Conservation (phyloP, 805 yeast genomes). For the Saccharomyces kudriavzevii region DNA sequence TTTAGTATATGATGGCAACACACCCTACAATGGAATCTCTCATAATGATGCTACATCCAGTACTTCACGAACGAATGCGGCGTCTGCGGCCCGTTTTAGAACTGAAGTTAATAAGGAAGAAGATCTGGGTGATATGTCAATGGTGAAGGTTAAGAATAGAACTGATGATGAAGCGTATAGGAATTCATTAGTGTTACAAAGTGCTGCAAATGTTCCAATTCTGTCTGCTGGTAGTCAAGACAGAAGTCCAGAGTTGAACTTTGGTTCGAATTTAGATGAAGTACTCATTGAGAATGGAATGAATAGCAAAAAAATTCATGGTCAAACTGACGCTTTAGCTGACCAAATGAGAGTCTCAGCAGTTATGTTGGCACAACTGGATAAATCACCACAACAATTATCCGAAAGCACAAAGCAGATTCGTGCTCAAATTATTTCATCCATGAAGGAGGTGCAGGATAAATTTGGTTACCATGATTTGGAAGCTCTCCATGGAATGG, state of each 20-base stretch:
- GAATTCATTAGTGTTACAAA: slow-evolving; percentile 34
- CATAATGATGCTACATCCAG: background rate
- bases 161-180: slow-evolving; percentile 38
- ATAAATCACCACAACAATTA: slow-evolving; percentile 45
- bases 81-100: background rate
- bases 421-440: slow-evolving; percentile 57
- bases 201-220: slow-evolving; percentile 36
- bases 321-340: slow-evolving; percentile 50
- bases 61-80: background rate
- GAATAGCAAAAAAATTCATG: slow-evolving; percentile 10
- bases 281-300: slow-evolving; percentile 11
- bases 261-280: slow-evolving; percentile 30
- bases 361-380: slow-evolving; percentile 86
- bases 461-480: slow-evolving; percentile 47
- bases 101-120: slow-evolving; percentile 37
- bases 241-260: slow-evolving; percentile 33
- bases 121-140: slow-evolving; percentile 72
- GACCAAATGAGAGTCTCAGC: slow-evolving; percentile 95
- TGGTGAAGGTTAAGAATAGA: slow-evolving; percentile 44
- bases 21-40: background rate
- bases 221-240: slow-evolving; percentile 28
- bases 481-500: slow-evolving; percentile 52
- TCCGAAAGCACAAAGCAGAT: slow-evolving; percentile 52
- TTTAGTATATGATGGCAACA: slow-evolving; percentile 1
- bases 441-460: slow-evolving; percentile 72